Base-by-base conservation (phyloP, 345 rosid species). In the Arabidopsis suecica region DNA sequence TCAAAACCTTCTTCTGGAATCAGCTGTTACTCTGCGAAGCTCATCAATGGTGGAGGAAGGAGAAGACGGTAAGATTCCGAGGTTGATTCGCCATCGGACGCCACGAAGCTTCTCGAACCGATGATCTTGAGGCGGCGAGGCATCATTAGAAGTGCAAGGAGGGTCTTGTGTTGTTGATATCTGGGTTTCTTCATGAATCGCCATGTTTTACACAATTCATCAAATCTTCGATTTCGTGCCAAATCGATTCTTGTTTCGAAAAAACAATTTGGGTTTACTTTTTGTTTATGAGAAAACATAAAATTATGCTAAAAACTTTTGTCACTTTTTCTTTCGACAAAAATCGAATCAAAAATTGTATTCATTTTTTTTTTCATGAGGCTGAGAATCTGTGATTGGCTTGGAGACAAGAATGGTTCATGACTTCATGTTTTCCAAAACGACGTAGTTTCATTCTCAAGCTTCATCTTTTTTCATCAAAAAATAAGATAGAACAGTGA, bases 11-110 rank as follows among this genome's bases (percentile, higher is more conserved):
- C 99, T 72, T 81, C 99, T 86, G 75, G 89, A 86, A 84, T 92
- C 91, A 48, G 99, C 97, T 2, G 96, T 89, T 69, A 83, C 89
- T 60, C 89, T 81, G 1, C 97, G 97, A 71, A 95, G 89, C 79
- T 90, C 89, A 66, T 87, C 93, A 49, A 90, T 62, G 32, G 93
- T 71, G 75, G 93, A 83, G n/a, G 87, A 82, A 37, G 80, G 80
- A 71, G 86, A 83, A 56, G 85, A 64, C 10, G 96, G 90, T 50
- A 95, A 49, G 74, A 92, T 83, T 74, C 91, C 91, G 14, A 92
- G 97, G 85, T 87, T 81, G 7, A 92, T 74, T 49, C 97, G 93
- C 99, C 99, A 95, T 64, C 76, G 83, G 11, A 92, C 93, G 20
- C 97, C 89, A 74, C 97, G 86, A n/a, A 90, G 88, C 61, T 84